Conservation (phyloP, 2,329 filamentous ascomycete genomes). For the Pezicula carpinea region DNA sequence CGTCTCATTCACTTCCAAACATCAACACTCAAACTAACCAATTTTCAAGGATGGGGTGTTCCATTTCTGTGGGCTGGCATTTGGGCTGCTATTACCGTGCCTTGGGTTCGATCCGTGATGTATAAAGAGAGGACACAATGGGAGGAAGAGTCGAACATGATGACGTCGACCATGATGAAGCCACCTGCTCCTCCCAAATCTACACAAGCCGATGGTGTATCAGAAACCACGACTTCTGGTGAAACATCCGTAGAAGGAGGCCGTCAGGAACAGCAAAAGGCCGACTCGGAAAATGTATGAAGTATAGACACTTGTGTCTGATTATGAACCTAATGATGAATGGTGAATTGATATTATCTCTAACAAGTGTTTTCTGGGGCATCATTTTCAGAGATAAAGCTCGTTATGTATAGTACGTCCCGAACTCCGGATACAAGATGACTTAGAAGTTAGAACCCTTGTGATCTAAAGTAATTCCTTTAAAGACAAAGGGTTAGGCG, state of each 20-base stretch:
- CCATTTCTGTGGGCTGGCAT: conserved; percentile 18
- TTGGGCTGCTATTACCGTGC: conserved; percentile 16
- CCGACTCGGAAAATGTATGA: no score
- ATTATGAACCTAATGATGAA: no score
- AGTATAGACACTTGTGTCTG: no score
- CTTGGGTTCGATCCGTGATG: conserved; percentile 14
- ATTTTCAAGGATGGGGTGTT: conserved; percentile 13
- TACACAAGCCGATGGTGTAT: background rate
- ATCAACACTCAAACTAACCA: background rate
- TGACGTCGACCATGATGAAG: background rate
- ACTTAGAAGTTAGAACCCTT: no score
- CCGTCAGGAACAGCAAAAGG: no score
- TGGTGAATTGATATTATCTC: no score
- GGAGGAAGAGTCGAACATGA: conserved; percentile 3
- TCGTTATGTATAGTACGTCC: no score
- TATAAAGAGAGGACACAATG: conserved; percentile 6
- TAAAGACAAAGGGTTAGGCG: no score
- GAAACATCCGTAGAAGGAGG: background rate
- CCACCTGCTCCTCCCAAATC: background rate
- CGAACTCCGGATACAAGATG: no score
- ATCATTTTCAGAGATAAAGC: no score
- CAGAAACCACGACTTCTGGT: background rate
- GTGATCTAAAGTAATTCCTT: no score
- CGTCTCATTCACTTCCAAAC: background rate
- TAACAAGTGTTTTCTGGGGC: no score